Percentiles rank a stretch among this genome's conserved stretches.
Evolutionary conservation across 2,329 filamentous ascomycete species (phyloP).

Genomic region (Penicillium sp.): DNA sequence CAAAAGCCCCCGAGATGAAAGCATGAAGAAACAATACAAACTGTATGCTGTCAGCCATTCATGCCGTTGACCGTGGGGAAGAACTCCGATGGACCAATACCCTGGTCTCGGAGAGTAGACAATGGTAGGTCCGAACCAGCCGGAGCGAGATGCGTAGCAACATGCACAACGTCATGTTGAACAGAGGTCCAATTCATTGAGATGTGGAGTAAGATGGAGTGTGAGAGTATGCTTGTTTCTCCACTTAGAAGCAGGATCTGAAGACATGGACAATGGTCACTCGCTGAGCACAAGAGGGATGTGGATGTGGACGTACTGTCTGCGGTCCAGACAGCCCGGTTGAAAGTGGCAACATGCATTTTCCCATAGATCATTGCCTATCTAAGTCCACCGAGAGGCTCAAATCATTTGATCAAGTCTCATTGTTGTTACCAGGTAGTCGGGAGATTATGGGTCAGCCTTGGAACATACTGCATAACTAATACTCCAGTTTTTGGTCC

Average conservation of each 20-base stretch:
- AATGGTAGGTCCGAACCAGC: conserved; percentile 14
- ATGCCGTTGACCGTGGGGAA: conserved; percentile 8
- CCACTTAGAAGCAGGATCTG: conserved; percentile 4
- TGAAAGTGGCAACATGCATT: not conserved
- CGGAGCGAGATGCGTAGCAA: conserved; percentile 14
- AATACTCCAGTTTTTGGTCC: not conserved
- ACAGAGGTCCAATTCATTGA: conserved; percentile 4
- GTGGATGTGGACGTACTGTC: not conserved
- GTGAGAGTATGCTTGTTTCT: conserved; percentile 6
- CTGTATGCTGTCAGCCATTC: not conserved
- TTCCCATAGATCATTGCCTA: not conserved
- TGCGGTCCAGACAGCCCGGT: not conserved
- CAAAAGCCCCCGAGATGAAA: conserved; percentile 10
- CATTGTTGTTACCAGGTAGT: not conserved
- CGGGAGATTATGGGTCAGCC: not conserved
- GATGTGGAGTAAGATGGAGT: conserved; percentile 17
- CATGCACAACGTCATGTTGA: conserved; percentile 18
- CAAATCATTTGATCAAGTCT: not conserved
- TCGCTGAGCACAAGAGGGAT: conserved; percentile 1
- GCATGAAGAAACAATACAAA: conserved; percentile 14
- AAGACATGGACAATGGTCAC: conserved; percentile 3
- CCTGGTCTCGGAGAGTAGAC: conserved; percentile 7
- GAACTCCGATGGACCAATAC: conserved; percentile 5
- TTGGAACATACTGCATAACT: too few relatives aligned
- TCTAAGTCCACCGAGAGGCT: not conserved